Conservation (phyloP, 169 alveolate species). For the Cyclospora cayetanensis region DNA sequence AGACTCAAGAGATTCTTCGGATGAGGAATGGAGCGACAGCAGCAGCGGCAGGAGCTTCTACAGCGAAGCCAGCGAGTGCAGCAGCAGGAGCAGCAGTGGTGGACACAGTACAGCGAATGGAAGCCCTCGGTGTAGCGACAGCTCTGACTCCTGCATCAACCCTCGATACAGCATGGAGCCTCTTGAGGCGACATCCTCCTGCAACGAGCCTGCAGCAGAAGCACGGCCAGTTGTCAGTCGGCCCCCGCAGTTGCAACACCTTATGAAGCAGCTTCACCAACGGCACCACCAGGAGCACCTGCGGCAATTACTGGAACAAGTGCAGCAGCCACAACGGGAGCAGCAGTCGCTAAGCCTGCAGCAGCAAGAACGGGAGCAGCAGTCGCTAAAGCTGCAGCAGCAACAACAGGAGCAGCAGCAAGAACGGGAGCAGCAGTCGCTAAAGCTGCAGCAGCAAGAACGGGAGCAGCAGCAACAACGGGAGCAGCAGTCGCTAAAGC, state of each 20-base stretch:
- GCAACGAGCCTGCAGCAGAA: too few relatives aligned
- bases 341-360: neutral
- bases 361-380: neutral
- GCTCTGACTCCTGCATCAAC: too few relatives aligned
- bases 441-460: neutral
- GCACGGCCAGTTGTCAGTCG: too few relatives aligned
- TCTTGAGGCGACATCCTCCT: too few relatives aligned
- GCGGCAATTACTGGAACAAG: too few relatives aligned
- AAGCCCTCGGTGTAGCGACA: too few relatives aligned
- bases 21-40: neutral
- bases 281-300: neutral
- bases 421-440: constrained; percentile 35
- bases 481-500: neutral
- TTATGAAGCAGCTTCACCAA: too few relatives aligned
- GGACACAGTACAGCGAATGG: too few relatives aligned
- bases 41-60: constrained; percentile 39
- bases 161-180: too few relatives aligned
- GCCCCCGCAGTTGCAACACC: too few relatives aligned
- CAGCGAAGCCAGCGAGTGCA: too few relatives aligned
- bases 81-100: too few relatives aligned
- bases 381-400: neutral
- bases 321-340: neutral
- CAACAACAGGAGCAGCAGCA: neutral
- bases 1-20: constrained; percentile 5
- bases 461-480: neutral